These are phyloP conservation scores for Colletotrichum sp. DNA, from an alignment of 2,329 filamentous ascomycete genomes.

Conservation along the genomic window DNA sequence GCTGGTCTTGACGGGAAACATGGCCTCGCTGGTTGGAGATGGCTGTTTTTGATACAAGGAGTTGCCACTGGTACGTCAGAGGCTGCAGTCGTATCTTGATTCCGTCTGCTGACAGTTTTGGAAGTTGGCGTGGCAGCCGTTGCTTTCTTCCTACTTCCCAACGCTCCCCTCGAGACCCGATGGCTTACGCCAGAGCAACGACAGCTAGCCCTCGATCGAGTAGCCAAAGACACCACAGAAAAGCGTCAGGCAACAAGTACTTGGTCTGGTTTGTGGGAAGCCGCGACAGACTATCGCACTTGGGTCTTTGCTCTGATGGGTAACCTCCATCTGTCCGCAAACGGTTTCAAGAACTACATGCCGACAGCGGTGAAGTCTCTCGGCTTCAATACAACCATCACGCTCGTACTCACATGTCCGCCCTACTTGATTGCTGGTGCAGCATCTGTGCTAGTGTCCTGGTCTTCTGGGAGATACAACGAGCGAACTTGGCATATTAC, in stretches of 20 bases:
- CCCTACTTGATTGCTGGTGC: conserved; percentile 44
- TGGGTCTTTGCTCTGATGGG: conserved; percentile 57
- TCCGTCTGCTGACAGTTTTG: neutral
- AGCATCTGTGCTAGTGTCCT: neutral
- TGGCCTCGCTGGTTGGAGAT: conserved; percentile 46
- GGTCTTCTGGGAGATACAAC: neutral
- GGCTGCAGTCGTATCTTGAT: too few relatives aligned
- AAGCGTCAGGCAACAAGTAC: conserved; percentile 43
- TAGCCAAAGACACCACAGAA: conserved; percentile 31
- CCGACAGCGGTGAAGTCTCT: conserved; percentile 29
- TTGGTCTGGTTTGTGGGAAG: conserved; percentile 47
- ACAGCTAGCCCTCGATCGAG: conserved; percentile 40
- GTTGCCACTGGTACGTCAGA: neutral
- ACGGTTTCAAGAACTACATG: conserved; percentile 43
- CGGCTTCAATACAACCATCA: conserved; percentile 43
- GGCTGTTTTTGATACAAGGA: conserved; percentile 26
- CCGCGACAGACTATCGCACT: conserved; percentile 47
- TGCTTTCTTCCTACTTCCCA: conserved; percentile 16
- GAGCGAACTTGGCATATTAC: neutral
- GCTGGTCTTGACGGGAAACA: conserved; percentile 44
- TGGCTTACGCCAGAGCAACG: conserved; percentile 46
- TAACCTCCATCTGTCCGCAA: conserved; percentile 54
- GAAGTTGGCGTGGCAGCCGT: conserved; percentile 25
- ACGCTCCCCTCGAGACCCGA: conserved; percentile 39
- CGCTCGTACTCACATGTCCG: conserved; percentile 46